These are phyloP conservation scores for Grigorovia transvaalensis DNA, from an alignment of 805 yeast species.

Conservation along the genomic window DNA sequence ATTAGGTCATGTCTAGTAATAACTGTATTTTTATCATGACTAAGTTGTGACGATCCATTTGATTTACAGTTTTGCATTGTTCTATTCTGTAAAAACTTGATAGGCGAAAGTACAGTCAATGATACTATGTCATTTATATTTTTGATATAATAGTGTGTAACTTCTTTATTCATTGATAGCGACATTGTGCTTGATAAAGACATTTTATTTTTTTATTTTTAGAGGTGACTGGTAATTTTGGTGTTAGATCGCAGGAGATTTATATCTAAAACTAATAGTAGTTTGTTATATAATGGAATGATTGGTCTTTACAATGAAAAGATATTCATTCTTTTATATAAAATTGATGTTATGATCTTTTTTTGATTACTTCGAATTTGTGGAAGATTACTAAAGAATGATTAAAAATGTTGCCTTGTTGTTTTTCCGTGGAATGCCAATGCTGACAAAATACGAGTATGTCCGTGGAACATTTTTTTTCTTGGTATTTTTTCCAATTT, in stretches of 20 bases:
- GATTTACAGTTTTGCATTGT: not conserved
- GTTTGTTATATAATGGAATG: not conserved
- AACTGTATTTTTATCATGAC: not conserved
- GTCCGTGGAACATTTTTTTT: not conserved
- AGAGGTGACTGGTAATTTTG: no score
- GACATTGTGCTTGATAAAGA: not conserved
- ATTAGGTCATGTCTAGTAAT: not conserved
- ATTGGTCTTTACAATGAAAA: no score
- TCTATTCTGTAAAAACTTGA: not conserved
- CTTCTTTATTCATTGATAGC: not conserved
- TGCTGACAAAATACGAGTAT: not conserved
- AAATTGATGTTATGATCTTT: no score
- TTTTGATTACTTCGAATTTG: not conserved
- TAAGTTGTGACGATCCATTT: not conserved
- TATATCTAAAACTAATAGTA: no score
- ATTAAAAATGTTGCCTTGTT: not conserved
- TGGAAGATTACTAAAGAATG: not conserved
- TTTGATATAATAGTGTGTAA: not conserved
- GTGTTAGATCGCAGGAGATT: no score
- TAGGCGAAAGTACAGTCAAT: not conserved
- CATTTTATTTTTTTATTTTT: not conserved
- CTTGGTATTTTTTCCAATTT: no score
- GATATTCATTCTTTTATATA: not conserved
- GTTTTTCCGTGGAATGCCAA: not conserved
- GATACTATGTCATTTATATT: not conserved